Percentiles rank a stretch among this genome's conserved stretches.
Conservation (phyloP, 2,329 filamentous ascomycete genomes). For the Madurella fahalii region DNA sequence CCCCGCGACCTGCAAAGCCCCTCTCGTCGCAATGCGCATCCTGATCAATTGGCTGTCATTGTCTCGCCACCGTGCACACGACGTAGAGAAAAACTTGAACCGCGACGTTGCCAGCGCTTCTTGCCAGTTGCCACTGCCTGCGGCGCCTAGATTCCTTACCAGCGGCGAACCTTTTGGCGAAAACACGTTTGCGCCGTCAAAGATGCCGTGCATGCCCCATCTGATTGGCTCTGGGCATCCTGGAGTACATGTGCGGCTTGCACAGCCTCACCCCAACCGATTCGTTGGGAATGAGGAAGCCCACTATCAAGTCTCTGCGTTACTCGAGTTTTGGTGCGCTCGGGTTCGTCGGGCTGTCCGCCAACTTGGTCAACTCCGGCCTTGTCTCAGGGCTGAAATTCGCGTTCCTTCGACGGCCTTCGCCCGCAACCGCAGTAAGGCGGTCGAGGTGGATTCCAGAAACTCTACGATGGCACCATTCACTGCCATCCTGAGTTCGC, state of each 20-base stretch:
- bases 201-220: background rate
- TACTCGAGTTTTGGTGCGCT: background rate
- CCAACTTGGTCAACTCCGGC: background rate
- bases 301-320: background rate
- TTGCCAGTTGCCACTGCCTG: background rate
- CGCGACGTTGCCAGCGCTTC: background rate
- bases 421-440: conserved; percentile 2
- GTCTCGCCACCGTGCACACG: too few relatives aligned
- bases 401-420: background rate
- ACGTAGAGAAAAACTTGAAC: too few relatives aligned
- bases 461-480: background rate
- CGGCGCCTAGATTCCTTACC: too few relatives aligned
- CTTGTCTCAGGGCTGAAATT: conserved; percentile 1
- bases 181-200: background rate
- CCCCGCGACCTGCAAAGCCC: background rate
- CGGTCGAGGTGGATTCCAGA: background rate
- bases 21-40: background rate
- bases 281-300: background rate
- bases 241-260: background rate
- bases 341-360: background rate
- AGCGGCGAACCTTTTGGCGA: background rate
- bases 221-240: background rate
- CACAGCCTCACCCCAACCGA: conserved; percentile 7
- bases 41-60: too few relatives aligned
- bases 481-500: conserved; percentile 7